Evolutionary conservation across 495 filamentous ascomycete genomes (phyloP), one percentile per base, ranked within the genome.

Genomic region (Bombardia bombarda): DNA sequence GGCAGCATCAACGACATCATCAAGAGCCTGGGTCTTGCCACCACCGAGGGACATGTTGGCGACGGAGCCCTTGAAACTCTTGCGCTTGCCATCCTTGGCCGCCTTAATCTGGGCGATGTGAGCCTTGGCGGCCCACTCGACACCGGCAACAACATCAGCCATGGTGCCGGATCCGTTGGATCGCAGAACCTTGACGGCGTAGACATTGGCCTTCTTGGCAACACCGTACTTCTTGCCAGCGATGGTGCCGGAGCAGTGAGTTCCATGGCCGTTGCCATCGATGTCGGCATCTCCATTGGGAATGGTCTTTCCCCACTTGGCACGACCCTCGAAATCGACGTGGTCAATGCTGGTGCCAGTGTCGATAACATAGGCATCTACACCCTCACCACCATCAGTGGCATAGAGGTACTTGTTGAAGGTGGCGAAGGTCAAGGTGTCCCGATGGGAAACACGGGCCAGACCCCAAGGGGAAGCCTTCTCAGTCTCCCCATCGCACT

Each of bases 11-110:
- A 99, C 92, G 62, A 86, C 86, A 46, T 84, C 73, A 57, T 99
- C 92, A 31, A 99, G 78, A 53, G 87, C 81, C 45, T 72, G 69
- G 39, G 90, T 95, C 73, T 94, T 97, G 66, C 93, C 92, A 60
- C 93, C 93, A 57, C 93, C 93, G 25, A 99, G 82, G 56, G 82
- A 88, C 93, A 99, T 99, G 79, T 99, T 99, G 69, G 93, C 93
- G 59, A 90, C 85, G 45, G 88, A 95, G 54, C 93, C 93, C 79
- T 97, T 97, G 81, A 95, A 97, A 55, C 82, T 81, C 78, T 94
- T 95, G 64, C 81, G 79, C 71, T 87, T 84, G 55, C 86, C 84
- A 21, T 68, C 73, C 79, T 92, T 89, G 53, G 84, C 86, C 36
- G 69, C 71, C 64, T 83, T 74, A 51, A 82, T 74, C 55, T 83